Base-by-base conservation (phyloP, 192 early-diverging fungal species). In the Mortierella alpina region DNA sequence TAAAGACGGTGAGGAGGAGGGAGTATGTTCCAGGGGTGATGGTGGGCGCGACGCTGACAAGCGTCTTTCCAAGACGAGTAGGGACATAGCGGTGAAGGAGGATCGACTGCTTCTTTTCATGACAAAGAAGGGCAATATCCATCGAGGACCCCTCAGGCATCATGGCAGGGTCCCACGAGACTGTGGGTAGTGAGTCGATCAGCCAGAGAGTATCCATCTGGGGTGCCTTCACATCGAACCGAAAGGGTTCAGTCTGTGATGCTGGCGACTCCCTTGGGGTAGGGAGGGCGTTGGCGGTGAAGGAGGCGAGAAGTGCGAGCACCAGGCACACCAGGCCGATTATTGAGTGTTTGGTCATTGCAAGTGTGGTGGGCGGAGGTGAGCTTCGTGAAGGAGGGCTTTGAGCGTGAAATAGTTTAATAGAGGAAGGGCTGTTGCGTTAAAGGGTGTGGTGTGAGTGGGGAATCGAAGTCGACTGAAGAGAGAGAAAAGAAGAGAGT, bases 61-160 rank as follows among this genome's bases (percentile, higher is more conserved):
- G 20, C 11, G 70, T 70, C n/a, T 65, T 72, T 1, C 70, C 77
- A 3, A 56, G 18, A 11, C 53, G 70, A 17, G 77, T 53, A 12
- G 77, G 70, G 42, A 80, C 77, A 50, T 80, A 79, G 51, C 76
- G 76, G 44, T 69, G 76, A 18, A 79, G 68, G 52, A 79, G 69
- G 46, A 72, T 63, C 6, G 76, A 72, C 52, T 78, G 47, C 31
- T 67, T 66, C 39, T 61, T 66, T 23, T 65, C 76, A 51, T 71
- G 69, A 18, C 72, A 53, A 7, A 79, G 69, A 40, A 79, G 76
- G 0, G 76, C 69, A 51, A 79, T 79, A 40, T 79, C 76, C 57
- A 79, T 59, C 20, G 76, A 72, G 0, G 76, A 71, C 5, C 55
- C 70, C 44, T 72, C 47, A 8, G 77, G 77, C 69, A 80, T 72